Evolutionary conservation across 179 eudicot species (phyloP), one percentile per base, ranked within the genome.

Genomic region (Heliamphora pulchella): DNA sequence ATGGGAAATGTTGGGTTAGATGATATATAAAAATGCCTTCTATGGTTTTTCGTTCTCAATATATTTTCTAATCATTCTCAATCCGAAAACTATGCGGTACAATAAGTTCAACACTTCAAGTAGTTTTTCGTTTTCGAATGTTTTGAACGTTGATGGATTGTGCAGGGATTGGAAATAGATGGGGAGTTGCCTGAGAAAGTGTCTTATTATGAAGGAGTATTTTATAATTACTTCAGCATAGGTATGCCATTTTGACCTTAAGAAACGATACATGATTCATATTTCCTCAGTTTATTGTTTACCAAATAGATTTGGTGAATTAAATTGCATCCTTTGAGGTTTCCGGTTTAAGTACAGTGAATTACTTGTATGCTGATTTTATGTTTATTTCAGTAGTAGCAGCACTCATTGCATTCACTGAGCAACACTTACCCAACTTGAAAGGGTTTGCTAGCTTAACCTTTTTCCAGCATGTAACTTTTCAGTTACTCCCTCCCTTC

Each of bases 181-280:
- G 91, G 91, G 71, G 85, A 81, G 68, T 82, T 87, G 71, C 96
- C 99, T 9, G 92, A 94, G 82, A 89, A 92, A 83, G 86, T 92
- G 65, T 81, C 91, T 79, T 91, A 91, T 86, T 92, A 87, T 59
- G 91, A 88, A 76, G 98, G 99, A 83, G 97, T 94, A 80, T 94
- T 92, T 86, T 96, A 96, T 81, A 96, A 96, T 79, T 96, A 96
- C 84, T 96, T 92, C 80, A 96, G 99, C 84, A 87, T 96, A 83
- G 99, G 99, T 96, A 83, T 22, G 85, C 61, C 62, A 11, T 73
- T 55, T 50, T 47, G 66, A 66, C 57, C 6, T 54, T 78, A 8
- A 39, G 54, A 79, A 58, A 20, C 7, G 17, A 17, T 53, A 11
- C 11, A 69, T n/a, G 64, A 53, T 54, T n/a, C 39, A 54, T 68